Conservation (phyloP, 192 early-diverging fungal species). For the Coemansia sp. region DNA sequence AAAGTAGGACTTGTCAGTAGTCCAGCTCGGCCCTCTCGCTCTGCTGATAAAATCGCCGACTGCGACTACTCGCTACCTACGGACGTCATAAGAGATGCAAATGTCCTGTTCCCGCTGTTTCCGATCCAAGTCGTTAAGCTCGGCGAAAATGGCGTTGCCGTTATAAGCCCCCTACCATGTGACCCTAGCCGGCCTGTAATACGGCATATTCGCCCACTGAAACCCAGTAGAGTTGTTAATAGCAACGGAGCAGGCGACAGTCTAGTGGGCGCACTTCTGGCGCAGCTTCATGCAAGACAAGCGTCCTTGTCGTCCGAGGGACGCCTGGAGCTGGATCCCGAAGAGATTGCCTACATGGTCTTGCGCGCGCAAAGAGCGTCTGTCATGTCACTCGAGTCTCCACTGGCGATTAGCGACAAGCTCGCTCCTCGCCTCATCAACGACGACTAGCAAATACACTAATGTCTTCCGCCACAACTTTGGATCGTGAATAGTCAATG, state of each 20-base stretch:
- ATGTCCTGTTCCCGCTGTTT: constrained; percentile 48
- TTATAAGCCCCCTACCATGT: constrained; percentile 18
- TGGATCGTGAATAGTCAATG: no score
- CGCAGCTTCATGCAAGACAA: constrained; percentile 20
- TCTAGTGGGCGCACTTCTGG: constrained; percentile 65
- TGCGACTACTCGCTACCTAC: constrained; percentile 1
- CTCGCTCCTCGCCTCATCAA: constrained; percentile 6
- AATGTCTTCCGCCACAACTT: no score
- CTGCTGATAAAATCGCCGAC: constrained; percentile 9
- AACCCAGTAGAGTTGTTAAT: constrained; percentile 15
- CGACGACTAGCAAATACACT: constrained; percentile 1
- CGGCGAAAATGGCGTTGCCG: constrained; percentile 60
- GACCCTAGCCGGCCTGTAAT: neutral
- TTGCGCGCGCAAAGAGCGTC: constrained; percentile 33
- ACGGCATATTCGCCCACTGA: constrained; percentile 15
- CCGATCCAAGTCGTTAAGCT: constrained; percentile 63
- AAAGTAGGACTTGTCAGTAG: constrained; percentile 13
- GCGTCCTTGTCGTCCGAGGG: neutral
- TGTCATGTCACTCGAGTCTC: constrained; percentile 31
- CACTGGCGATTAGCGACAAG: constrained; percentile 23
- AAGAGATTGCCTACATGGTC: constrained; percentile 21
- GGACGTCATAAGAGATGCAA: constrained; percentile 20
- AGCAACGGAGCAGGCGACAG: constrained; percentile 53
- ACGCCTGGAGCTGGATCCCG: neutral
- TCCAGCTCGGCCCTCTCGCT: constrained; percentile 2